Conservation (phyloP, 1,139 yeast genomes). For the Blastobotrys arbuscula region DNA sequence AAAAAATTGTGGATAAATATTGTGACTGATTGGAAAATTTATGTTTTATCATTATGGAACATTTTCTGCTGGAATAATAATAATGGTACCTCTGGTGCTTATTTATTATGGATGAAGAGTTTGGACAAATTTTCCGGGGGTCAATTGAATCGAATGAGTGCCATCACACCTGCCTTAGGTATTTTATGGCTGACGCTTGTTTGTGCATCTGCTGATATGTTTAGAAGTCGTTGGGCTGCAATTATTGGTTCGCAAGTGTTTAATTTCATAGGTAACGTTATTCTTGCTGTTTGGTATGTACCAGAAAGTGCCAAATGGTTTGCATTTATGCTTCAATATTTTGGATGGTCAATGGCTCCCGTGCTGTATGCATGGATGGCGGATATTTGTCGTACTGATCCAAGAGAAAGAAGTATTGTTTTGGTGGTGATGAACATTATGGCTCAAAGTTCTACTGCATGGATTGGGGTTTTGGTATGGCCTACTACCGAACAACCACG, state of each 20-base stretch:
- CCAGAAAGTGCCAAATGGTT: slow-evolving; percentile 43
- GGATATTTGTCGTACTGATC: slow-evolving; percentile 34
- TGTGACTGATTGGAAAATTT: slow-evolving; percentile 35
- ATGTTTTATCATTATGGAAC: slow-evolving; percentile 36
- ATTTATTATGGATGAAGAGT: slow-evolving; percentile 29
- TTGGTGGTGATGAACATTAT: slow-evolving; percentile 39
- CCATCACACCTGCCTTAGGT: slow-evolving; percentile 44
- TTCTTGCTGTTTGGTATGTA: slow-evolving; percentile 45
- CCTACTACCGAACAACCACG: slow-evolving; percentile 50
- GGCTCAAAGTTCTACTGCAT: slow-evolving; percentile 40
- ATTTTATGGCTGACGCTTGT: slow-evolving; percentile 39
- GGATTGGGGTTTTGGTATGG: slow-evolving; percentile 43
- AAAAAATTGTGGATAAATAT: slow-evolving; percentile 30
- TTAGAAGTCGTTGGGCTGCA: slow-evolving; percentile 36
- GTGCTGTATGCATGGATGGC: slow-evolving; percentile 39
- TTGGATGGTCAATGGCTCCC: slow-evolving; percentile 36
- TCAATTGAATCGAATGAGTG: slow-evolving; percentile 42
- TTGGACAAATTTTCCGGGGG: slow-evolving; percentile 35
- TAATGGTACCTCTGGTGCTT: slow-evolving; percentile 41
- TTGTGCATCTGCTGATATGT: slow-evolving; percentile 44
- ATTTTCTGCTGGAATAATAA: slow-evolving; percentile 38
- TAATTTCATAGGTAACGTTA: slow-evolving; percentile 41
- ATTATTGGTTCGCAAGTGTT: slow-evolving; percentile 39
- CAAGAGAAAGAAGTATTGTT: slow-evolving; percentile 39
- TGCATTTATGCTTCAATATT: slow-evolving; percentile 41